Evolutionary conservation across 495 filamentous ascomycete genomes (phyloP).

Genomic region (Penicillium macrosclerotiorum): DNA sequence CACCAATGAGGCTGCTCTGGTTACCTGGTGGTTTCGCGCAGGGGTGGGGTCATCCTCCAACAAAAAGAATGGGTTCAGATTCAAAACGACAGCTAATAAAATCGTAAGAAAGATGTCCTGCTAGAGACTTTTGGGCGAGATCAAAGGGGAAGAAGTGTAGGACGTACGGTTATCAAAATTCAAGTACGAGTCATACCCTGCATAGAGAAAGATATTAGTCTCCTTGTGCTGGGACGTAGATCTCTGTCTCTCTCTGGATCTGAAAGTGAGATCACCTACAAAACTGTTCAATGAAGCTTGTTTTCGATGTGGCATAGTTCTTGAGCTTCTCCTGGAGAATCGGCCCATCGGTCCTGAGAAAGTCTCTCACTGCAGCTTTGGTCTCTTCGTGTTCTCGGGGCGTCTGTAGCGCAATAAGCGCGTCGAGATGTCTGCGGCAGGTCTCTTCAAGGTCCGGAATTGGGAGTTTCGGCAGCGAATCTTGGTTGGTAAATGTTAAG

Average conservation of each 20-base stretch:
- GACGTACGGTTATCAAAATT: conserved; percentile 87
- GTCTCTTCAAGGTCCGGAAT: conserved; percentile 88
- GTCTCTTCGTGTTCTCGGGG: conserved; percentile 82
- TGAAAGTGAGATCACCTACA: conserved; percentile 59
- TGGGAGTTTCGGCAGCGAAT: conserved; percentile 85
- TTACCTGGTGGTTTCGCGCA: conserved; percentile 93
- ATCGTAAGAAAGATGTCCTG: too few relatives aligned
- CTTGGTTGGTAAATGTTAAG: conserved; percentile 86
- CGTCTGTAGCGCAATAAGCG: conserved; percentile 79
- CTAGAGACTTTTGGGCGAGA: conserved; percentile 14
- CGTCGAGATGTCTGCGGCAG: conserved; percentile 74
- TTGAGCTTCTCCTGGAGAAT: conserved; percentile 84
- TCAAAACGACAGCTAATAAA: conserved; percentile 75
- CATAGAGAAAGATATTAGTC: conserved; percentile 3
- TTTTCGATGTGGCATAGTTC: conserved; percentile 88
- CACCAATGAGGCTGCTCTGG: conserved; percentile 86
- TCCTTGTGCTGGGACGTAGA: neutral
- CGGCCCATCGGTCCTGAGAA: conserved; percentile 79
- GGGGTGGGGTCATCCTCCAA: conserved; percentile 97
- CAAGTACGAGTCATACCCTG: conserved; percentile 98
- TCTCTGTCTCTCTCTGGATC: too few relatives aligned
- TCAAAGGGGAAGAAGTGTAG: neutral
- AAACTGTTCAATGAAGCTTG: conserved; percentile 98
- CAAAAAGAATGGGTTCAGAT: conserved; percentile 96
- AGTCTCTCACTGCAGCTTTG: conserved; percentile 76